Conservation (phyloP, 805 yeast genomes). For the Kluyveromyces dobzhanskii region DNA sequence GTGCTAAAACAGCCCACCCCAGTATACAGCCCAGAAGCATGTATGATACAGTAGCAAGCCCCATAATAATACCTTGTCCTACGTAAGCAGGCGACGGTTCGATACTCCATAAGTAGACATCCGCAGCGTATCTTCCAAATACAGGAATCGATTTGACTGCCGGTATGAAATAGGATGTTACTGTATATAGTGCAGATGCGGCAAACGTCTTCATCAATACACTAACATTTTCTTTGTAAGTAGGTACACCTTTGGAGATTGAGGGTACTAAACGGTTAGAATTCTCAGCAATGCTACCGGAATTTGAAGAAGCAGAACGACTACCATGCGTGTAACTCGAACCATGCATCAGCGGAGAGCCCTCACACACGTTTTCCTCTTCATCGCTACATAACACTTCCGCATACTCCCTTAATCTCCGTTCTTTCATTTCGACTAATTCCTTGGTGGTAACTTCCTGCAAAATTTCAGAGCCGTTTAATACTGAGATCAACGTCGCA, state of each 20-base stretch:
- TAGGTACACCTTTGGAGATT: conserved; percentile 3
- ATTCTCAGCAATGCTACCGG: not conserved
- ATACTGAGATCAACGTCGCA: conserved; percentile 81
- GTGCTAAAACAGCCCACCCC: conserved; percentile 93
- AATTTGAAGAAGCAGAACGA: not conserved
- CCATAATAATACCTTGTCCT: conserved; percentile 98
- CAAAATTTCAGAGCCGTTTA: conserved; percentile 58
- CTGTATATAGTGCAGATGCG: conserved; percentile 65
- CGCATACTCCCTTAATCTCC: conserved; percentile 20
- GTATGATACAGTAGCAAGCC: conserved; percentile 78
- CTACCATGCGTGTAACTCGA: too few species aligned
- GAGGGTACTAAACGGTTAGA: not conserved
- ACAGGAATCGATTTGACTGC: conserved; percentile 59
- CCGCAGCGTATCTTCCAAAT: conserved; percentile 59
- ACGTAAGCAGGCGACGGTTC: conserved; percentile 97
- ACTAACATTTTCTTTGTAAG: conserved; percentile 50
- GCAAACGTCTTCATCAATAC: conserved; percentile 53
- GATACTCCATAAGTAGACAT: conserved; percentile 68
- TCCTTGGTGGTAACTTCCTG: conserved; percentile 28
- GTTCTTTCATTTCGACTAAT: conserved; percentile 28
- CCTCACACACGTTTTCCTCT: not conserved
- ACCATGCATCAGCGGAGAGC: not conserved
- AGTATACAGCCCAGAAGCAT: conserved; percentile 84
- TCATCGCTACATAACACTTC: conserved; percentile 16
- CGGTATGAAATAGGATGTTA: conserved; percentile 67